phyloP scores from a whole-genome alignment of 257 asterid species.

The Solanum bulbocastanum region DNA sequence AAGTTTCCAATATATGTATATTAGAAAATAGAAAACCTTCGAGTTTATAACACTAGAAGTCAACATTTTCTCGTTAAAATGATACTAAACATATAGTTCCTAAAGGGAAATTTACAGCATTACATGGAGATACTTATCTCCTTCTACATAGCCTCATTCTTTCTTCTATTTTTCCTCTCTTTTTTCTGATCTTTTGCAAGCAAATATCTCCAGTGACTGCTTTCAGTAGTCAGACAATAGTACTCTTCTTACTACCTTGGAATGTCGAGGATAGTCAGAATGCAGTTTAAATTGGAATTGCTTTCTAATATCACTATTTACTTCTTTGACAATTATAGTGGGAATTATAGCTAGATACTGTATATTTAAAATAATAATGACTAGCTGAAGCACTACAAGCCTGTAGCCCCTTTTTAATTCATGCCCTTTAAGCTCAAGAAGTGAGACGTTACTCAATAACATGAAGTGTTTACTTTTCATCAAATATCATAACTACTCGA shows the following conservation, averaged over 20 bases:
- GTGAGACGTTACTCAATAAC: background rate
- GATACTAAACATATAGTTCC: background rate
- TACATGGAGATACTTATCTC: background rate
- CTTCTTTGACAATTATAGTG: no score
- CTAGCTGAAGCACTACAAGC: background rate
- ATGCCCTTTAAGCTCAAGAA: background rate
- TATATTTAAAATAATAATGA: background rate
- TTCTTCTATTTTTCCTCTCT: background rate
- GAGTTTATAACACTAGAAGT: background rate
- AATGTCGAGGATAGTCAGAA: background rate
- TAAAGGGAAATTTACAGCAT: background rate
- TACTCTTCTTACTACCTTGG: background rate
- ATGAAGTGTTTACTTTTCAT: background rate
- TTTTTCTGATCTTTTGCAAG: background rate
- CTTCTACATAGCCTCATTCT: background rate
- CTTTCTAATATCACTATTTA: background rate
- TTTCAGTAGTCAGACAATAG: background rate
- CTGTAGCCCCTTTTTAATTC: background rate
- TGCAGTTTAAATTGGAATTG: background rate
- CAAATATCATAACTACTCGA: background rate
- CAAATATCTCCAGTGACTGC: background rate
- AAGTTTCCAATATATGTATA: background rate
- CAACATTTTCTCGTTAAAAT: background rate
- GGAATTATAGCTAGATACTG: no score
- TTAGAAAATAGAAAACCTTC: background rate